Base-by-base conservation (phyloP, 2,329 filamentous ascomycete species). In the Fusarium sambucinum region DNA sequence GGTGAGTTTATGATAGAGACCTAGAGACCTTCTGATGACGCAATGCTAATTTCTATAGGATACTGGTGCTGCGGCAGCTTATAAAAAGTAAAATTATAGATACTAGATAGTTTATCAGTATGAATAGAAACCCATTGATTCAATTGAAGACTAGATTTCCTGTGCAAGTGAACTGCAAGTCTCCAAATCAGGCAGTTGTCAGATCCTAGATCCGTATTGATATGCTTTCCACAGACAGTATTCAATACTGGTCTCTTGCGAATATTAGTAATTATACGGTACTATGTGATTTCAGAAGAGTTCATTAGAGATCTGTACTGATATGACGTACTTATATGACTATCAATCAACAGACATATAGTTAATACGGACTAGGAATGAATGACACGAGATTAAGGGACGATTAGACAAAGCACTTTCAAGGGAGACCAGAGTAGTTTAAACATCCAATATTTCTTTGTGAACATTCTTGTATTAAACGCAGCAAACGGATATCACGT, bases 51-150 rank as follows among this genome's bases (percentile, higher is more conserved):
- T 3, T 3, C 2, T 13, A 37, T 12, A 66, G 64, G 65, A 68
- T 12, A 68, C 65, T 32, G 65, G 65, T 19, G 65, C 65, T 13
- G 59, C 65, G 0, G 65, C 65, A 0, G 65, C 65, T 10, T 68
- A 68, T 4, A 69, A 69, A 33, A 68, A 69, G 19, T 67, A 40
- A 19, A 23, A n/a, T 14, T 6, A 0, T 86, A 82, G 57, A 82
- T 76, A 90, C 12, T 23, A 10, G 8, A 13, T 21, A 27, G 12
- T 11, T 9, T 21, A 8, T 40, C 6, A 12, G 5, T 13, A 19
- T 17, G 3, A 37, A 13, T 4, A n/a, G 12, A 38, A 19, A 7
- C 11, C 3, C 12, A 4, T 38, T 19, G 3, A 27, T 3, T 3
- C 0, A 13, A 13, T 19, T 13, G 10, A 6, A 0, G 6, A 12